Percentiles rank a stretch among this genome's conserved stretches.
Conservation (phyloP, 2,329 filamentous ascomycete species). For the Orbilia oligospora region DNA sequence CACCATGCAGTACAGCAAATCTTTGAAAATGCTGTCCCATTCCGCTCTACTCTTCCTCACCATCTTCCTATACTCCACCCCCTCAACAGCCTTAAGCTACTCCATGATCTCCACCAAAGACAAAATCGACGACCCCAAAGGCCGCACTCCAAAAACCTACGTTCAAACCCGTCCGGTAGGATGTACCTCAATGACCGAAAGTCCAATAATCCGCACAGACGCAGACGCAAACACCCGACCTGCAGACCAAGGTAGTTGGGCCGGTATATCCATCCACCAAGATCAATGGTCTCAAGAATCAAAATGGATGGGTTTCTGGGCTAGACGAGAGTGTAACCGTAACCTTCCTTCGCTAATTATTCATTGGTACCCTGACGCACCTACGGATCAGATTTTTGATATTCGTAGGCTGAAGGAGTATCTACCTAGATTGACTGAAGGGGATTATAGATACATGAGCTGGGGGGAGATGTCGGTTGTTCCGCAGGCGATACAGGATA, state of each 20-base stretch:
- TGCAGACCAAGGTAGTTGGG: neutral
- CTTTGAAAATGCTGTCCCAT: neutral
- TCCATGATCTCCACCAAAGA: slow-evolving; percentile 12
- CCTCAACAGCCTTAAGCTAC: slow-evolving; percentile 9
- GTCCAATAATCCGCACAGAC: neutral
- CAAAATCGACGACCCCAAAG: neutral
- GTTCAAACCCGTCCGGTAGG: neutral
- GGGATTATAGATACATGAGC: neutral
- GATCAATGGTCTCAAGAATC: neutral
- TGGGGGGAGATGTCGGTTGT: neutral
- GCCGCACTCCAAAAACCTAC: neutral
- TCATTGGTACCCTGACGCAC: neutral
- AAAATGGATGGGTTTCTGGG: slow-evolving; percentile 8
- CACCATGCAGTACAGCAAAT: neutral
- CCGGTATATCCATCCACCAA: neutral
- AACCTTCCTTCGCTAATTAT: neutral
- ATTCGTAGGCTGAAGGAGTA: neutral
- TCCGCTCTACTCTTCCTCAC: neutral
- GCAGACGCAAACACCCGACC: neutral
- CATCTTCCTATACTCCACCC: neutral
- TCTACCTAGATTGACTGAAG: neutral
- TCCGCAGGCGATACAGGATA: neutral
- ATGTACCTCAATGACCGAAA: neutral
- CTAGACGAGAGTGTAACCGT: neutral
- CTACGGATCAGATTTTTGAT: slow-evolving; percentile 7